phyloP scores from a whole-genome alignment of 106 monocot genomes.

The Acanthochlamys bracteata region DNA sequence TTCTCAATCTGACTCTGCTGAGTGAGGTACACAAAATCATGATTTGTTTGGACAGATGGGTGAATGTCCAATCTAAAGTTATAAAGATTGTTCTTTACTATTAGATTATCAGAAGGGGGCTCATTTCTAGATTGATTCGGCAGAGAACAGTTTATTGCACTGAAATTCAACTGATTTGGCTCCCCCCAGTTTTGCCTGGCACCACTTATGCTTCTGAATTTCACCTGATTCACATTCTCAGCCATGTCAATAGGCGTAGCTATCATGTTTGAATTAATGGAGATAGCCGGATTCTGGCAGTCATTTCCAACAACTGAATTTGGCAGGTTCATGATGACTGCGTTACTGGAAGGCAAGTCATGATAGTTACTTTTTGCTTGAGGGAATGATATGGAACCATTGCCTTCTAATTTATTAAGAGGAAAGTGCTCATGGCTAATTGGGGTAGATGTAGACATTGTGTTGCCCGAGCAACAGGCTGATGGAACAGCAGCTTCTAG shows the following conservation, averaged over 20 bases:
- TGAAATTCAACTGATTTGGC: conserved; percentile 10
- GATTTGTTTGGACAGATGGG: conserved; percentile 16
- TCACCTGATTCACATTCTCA: conserved; percentile 22
- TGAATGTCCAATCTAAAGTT: conserved; percentile 15
- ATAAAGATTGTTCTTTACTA: conserved; percentile 16
- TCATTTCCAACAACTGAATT: conserved; percentile 21
- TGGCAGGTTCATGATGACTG: conserved; percentile 3
- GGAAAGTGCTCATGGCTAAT: conserved; percentile 14
- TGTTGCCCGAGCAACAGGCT: conserved; percentile 17
- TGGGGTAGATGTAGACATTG: conserved; percentile 4
- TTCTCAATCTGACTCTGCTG: conserved; percentile 13
- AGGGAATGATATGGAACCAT: conserved; percentile 6
- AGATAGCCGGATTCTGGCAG: conserved; percentile 19
- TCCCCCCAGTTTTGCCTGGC: conserved; percentile 15
- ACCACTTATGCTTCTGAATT: conserved; percentile 24
- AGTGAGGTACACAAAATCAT: conserved; percentile 6
- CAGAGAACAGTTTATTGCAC: conserved; percentile 19
- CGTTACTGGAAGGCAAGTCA: conserved; percentile 12
- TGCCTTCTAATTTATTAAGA: conserved; percentile 12
- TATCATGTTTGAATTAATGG: conserved; percentile 9
- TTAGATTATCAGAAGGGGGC: conserved; percentile 14
- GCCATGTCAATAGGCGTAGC: conserved; percentile 1
- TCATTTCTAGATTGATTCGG: conserved; percentile 6
- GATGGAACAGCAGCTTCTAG: conserved; percentile 30
- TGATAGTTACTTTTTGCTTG: conserved; percentile 13